Conservation (phyloP, 768 basidiomycete genomes). For the Mycena vitilis region DNA sequence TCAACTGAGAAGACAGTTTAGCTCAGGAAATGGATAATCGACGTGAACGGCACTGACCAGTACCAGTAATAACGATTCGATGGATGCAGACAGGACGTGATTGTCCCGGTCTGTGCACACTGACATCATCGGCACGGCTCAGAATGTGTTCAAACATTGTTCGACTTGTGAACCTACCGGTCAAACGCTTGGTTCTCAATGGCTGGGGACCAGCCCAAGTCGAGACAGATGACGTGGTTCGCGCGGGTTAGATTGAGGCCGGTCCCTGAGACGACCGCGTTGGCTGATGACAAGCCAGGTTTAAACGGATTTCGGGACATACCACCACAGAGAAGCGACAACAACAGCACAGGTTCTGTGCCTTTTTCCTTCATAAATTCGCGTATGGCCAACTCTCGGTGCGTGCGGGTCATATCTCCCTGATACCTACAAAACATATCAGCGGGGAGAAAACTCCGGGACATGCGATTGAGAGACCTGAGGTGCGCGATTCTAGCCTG, state of each 20-base stretch:
- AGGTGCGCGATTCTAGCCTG: neutral
- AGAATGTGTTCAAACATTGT: too few species aligned
- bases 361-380: conserved; percentile 6
- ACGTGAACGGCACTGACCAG: neutral
- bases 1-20: neutral
- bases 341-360: conserved; percentile 4
- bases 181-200: conserved; percentile 8
- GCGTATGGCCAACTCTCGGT: neutral
- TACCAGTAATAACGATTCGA: conserved; percentile 2
- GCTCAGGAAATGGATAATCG: too few species aligned
- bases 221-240: conserved; percentile 4
- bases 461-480: neutral
- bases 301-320: neutral
- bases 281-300: too few species aligned
- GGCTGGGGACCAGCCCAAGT: conserved; percentile 3
- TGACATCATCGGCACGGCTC: neutral
- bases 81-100: conserved; percentile 10
- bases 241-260: conserved; percentile 13
- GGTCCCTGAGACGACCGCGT: neutral
- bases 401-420: neutral
- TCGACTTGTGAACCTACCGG: neutral
- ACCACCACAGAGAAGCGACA: conserved; percentile 6
- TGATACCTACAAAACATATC: conserved; percentile 1
- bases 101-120: conserved; percentile 2
- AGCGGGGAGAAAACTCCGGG: neutral